A percentile compares a stretch with the other conserved stretches of the same genome.
These are phyloP conservation scores for Botrytis byssoidea DNA, from an alignment of 2,329 filamentous ascomycete species.

Conservation along the genomic window DNA sequence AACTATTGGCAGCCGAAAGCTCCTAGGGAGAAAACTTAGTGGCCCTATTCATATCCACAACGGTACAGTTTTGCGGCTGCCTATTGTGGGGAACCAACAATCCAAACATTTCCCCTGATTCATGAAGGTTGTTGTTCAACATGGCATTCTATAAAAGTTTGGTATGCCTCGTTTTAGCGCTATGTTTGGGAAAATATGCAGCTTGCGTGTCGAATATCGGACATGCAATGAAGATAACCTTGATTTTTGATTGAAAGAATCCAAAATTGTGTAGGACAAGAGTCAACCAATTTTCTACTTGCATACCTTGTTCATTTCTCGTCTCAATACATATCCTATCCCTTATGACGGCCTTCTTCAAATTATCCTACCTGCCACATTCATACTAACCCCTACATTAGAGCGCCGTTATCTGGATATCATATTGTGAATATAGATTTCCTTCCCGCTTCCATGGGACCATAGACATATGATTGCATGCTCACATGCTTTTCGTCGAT, in stretches of 20 bases:
- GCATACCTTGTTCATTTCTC: neutral
- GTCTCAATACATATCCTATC: neutral
- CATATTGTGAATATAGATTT: neutral
- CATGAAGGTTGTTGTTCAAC: constrained; percentile 43
- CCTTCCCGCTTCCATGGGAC: neutral
- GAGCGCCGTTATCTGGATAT: neutral
- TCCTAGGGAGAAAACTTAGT: neutral
- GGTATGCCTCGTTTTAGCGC: constrained; percentile 1
- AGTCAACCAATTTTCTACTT: neutral
- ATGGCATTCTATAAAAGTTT: neutral
- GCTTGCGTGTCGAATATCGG: neutral
- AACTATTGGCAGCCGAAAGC: neutral
- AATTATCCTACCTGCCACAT: neutral
- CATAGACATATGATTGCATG: neutral
- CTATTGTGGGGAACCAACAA: constrained; percentile 7
- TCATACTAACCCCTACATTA: neutral
- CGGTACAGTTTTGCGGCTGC: neutral
- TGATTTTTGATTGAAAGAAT: neutral
- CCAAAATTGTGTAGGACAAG: neutral
- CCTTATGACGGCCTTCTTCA: neutral
- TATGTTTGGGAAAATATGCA: neutral
- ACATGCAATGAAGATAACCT: neutral
- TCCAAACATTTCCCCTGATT: neutral
- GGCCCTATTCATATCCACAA: neutral
- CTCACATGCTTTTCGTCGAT: neutral